Evolutionary conservation across 257 asterid genomes (phyloP).

Genomic region (Linaria vulgaris): DNA sequence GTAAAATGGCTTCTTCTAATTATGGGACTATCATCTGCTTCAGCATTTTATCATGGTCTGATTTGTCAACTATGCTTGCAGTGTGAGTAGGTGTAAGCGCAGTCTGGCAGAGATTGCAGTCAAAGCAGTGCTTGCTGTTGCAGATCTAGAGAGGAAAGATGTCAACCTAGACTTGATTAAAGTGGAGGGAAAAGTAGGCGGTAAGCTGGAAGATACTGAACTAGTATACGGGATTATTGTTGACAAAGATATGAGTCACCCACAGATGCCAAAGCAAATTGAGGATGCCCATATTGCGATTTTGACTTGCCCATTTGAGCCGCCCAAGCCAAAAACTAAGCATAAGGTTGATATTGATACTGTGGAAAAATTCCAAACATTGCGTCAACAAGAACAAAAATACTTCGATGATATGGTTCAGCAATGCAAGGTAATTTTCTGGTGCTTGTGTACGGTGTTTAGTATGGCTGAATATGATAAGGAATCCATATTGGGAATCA

Average conservation of each 20-base stretch:
- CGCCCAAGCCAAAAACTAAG: slow-evolving; percentile 97
- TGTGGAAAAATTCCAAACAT: slow-evolving; percentile 81
- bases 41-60: slow-evolving; percentile 13
- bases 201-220: slow-evolving; percentile 95
- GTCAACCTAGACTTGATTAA: slow-evolving; percentile 93
- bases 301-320: slow-evolving; percentile 94
- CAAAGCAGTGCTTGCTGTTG: slow-evolving; percentile 94
- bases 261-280: slow-evolving; percentile 96
- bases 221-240: slow-evolving; percentile 82
- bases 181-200: slow-evolving; percentile 97
- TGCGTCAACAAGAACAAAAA: slow-evolving; percentile 83
- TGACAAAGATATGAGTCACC: slow-evolving; percentile 98
- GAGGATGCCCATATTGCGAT: slow-evolving; percentile 91
- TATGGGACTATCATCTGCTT: slow-evolving; percentile 1
- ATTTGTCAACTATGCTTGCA: slow-evolving; percentile 35
- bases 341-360: slow-evolving; percentile 97
- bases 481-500: not conserved
- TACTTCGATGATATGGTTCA: slow-evolving; percentile 97
- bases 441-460: not conserved
- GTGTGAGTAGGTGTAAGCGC: slow-evolving; percentile 95
- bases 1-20: not conserved
- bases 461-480: not conserved
- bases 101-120: slow-evolving; percentile 96
- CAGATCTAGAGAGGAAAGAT: slow-evolving; percentile 94
- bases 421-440: slow-evolving; percentile 78